Evolutionary conservation across 495 filamentous ascomycete species (phyloP).

Genomic region (Penicillium dipodomyicola): DNA sequence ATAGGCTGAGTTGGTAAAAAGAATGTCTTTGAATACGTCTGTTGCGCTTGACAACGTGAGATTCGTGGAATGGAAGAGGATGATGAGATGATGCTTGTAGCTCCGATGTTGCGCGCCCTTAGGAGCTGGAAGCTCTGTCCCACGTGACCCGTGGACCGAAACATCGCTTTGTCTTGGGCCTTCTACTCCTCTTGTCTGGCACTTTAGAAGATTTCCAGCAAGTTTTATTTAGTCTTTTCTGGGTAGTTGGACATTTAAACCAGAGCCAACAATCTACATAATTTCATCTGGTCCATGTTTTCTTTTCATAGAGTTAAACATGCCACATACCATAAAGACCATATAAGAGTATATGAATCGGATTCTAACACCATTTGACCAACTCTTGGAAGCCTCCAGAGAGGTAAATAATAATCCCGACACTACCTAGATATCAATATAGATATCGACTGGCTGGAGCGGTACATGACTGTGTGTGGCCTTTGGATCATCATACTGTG

Average conservation of each 20-base stretch:
- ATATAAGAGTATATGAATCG: background rate
- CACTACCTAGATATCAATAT: background rate
- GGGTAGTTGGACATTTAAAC: background rate
- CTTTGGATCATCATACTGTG: background rate
- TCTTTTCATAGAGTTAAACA: background rate
- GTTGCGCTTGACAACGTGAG: conserved; percentile 13
- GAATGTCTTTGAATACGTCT: conserved; percentile 3
- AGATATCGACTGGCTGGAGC: background rate
- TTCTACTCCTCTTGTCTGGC: background rate
- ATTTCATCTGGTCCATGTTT: background rate
- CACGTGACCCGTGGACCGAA: conserved; percentile 34
- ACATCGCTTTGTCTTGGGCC: background rate
- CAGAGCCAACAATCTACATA: background rate
- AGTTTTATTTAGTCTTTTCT: background rate
- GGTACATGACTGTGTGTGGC: background rate
- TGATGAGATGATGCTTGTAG: conserved; percentile 32
- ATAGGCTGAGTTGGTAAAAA: no score
- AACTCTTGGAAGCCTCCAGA: background rate
- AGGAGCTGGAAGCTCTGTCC: conserved; percentile 26
- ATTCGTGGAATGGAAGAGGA: conserved; percentile 13
- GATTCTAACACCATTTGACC: background rate
- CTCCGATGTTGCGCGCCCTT: conserved; percentile 29
- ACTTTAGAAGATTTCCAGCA: background rate
- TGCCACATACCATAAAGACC: background rate
- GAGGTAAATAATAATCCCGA: background rate